phyloP scores from a whole-genome alignment of 106 monocot species.

The Phalaenopsis aphrodite region DNA sequence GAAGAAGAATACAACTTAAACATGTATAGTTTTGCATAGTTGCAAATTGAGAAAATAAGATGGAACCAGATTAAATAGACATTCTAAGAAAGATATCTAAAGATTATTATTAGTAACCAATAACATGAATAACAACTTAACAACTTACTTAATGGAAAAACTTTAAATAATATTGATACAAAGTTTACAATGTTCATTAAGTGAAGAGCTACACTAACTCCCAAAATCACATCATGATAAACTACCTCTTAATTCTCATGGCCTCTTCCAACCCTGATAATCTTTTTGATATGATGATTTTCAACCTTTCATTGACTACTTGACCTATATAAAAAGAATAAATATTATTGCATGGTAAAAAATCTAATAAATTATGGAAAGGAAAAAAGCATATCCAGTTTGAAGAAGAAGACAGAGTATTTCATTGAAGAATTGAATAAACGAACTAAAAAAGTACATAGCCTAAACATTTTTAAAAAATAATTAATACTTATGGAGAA shows the following conservation, averaged over 20 bases:
- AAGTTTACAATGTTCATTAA: neutral
- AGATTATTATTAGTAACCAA: neutral
- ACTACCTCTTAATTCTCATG: slow-evolving; percentile 51
- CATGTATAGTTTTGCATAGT: neutral
- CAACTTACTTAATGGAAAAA: neutral
- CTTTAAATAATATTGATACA: neutral
- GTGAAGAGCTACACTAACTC: neutral
- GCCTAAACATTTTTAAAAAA: too few species aligned
- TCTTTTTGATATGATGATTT: slow-evolving; percentile 31
- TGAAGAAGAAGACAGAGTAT: neutral
- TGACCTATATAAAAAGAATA: slow-evolving; percentile 23
- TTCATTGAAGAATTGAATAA: neutral
- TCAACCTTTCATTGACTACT: slow-evolving; percentile 8
- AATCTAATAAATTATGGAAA: neutral
- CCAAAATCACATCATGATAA: neutral
- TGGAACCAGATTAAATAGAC: too few species aligned
- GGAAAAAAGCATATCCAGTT: neutral
- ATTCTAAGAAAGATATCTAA: neutral
- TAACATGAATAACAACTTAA: neutral
- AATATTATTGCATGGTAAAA: neutral
- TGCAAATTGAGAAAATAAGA: neutral
- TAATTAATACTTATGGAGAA: too few species aligned
- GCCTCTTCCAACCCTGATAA: slow-evolving; percentile 61
- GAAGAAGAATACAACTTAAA: neutral
- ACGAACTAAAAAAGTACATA: neutral